Percentiles rank a stretch among this genome's conserved stretches.
phyloP scores from a whole-genome alignment of 2,329 filamentous ascomycete species.

The Fusarium marasasianum region DNA sequence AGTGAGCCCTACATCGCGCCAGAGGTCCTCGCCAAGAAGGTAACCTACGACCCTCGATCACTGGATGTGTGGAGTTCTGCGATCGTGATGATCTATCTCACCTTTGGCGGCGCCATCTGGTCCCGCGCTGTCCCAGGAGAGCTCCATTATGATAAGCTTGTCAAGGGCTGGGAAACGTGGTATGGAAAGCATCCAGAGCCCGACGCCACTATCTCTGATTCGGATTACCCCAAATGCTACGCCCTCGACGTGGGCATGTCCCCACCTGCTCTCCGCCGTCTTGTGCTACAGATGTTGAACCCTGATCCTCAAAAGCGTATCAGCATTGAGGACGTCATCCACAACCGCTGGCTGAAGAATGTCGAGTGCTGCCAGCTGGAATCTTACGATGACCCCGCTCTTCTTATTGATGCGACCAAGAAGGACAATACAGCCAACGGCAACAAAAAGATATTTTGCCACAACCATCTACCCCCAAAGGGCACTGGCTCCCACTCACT shows the following conservation, averaged over 20 bases:
- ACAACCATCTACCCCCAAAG: slow-evolving; percentile 65
- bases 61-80: slow-evolving; percentile 89
- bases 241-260: slow-evolving; percentile 73
- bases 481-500: slow-evolving; percentile 58
- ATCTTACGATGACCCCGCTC: slow-evolving; percentile 70
- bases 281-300: slow-evolving; percentile 85
- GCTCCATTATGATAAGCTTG: slow-evolving; percentile 71
- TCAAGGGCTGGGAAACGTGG: slow-evolving; percentile 75
- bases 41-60: slow-evolving; percentile 75
- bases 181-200: slow-evolving; percentile 61
- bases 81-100: slow-evolving; percentile 82
- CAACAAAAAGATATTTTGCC: slow-evolving; percentile 64
- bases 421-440: slow-evolving; percentile 56
- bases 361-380: slow-evolving; percentile 84
- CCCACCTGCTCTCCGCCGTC: slow-evolving; percentile 72
- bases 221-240: slow-evolving; percentile 71
- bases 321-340: slow-evolving; percentile 73
- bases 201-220: slow-evolving; percentile 58
- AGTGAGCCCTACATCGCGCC: slow-evolving; percentile 89
- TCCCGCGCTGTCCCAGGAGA: slow-evolving; percentile 68
- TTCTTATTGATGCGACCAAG: slow-evolving; percentile 70
- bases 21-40: slow-evolving; percentile 77
- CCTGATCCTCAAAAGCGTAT: slow-evolving; percentile 78
- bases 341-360: slow-evolving; percentile 75
- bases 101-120: slow-evolving; percentile 79